These are phyloP conservation scores for Hyphopichia pseudoburtonii DNA, from an alignment of 1,139 yeast species.

Conservation along the genomic window DNA sequence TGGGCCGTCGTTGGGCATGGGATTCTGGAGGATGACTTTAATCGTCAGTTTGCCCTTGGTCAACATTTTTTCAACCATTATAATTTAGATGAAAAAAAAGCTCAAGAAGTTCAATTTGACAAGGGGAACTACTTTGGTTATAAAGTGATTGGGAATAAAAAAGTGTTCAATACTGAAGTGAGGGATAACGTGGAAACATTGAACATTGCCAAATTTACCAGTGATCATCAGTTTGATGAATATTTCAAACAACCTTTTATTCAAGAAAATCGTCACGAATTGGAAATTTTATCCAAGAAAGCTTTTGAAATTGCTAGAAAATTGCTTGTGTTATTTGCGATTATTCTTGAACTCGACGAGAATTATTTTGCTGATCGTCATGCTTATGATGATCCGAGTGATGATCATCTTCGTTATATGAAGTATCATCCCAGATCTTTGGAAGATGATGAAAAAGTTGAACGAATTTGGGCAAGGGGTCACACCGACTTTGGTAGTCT, in stretches of 20 bases:
- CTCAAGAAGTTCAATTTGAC: constrained; percentile 25
- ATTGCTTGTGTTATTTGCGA: constrained; percentile 28
- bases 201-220: constrained; percentile 35
- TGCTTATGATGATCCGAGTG: constrained; percentile 29
- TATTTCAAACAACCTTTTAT: constrained; percentile 25
- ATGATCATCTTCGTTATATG: constrained; percentile 34
- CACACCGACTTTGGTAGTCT: constrained; percentile 33
- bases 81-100: constrained; percentile 24
- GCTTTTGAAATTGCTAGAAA: constrained; percentile 25
- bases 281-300: constrained; percentile 21
- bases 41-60: constrained; percentile 27
- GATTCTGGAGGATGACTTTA: constrained; percentile 23
- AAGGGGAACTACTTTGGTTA: constrained; percentile 35
- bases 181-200: constrained; percentile 31
- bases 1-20: constrained; percentile 31
- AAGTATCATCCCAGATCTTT: constrained; percentile 26
- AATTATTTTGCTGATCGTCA: constrained; percentile 29
- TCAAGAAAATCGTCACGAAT: constrained; percentile 18
- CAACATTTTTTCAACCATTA: constrained; percentile 28
- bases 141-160: constrained; percentile 25
- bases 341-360: constrained; percentile 32
- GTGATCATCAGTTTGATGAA: constrained; percentile 17
- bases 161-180: constrained; percentile 27
- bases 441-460: constrained; percentile 28
- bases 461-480: constrained; percentile 30